A percentile compares a stretch with the other conserved stretches of the same genome.
Evolutionary conservation across 1,139 yeast species (phyloP).

Genomic region (Kodamaea fungicola): DNA sequence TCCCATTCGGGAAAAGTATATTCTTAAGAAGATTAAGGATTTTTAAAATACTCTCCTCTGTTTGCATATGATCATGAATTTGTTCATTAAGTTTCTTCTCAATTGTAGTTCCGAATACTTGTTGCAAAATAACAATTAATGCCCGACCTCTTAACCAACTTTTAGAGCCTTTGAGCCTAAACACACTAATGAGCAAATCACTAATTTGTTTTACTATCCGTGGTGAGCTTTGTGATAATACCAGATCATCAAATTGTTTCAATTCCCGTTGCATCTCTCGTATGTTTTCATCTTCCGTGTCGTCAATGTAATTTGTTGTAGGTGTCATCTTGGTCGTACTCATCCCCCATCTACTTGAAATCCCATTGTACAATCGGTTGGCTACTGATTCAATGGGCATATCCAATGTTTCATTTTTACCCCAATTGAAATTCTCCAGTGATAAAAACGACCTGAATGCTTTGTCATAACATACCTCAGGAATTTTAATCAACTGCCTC

Average conservation of each 20-base stretch:
- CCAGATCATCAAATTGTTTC: constrained; percentile 35
- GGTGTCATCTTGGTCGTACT: constrained; percentile 3
- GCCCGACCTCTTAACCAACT: constrained; percentile 88
- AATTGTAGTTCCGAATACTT: constrained; percentile 81
- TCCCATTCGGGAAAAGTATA: constrained; percentile 66
- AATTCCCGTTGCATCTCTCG: constrained; percentile 44
- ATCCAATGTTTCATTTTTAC: constrained; percentile 24
- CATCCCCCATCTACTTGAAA: constrained; percentile 28
- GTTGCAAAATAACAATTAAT: constrained; percentile 75
- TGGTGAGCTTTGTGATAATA: constrained; percentile 16
- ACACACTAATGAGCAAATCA: constrained; percentile 67
- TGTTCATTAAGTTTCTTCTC: constrained; percentile 62
- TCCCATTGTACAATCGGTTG: constrained; percentile 41
- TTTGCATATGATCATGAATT: constrained; percentile 28
- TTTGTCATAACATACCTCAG: constrained; percentile 69
- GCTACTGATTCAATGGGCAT: constrained; percentile 34
- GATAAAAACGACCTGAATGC: constrained; percentile 77
- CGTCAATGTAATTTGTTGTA: constrained; percentile 7
- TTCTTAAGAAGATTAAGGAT: constrained; percentile 41
- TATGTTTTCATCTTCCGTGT: constrained; percentile 24
- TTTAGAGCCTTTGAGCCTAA: constrained; percentile 62
- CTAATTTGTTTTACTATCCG: constrained; percentile 69
- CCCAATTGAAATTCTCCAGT: constrained; percentile 56
- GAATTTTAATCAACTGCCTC: constrained; percentile 51
- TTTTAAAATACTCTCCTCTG: constrained; percentile 50